phyloP scores from a whole-genome alignment of 768 basidiomycete genomes.

The Termitomyces sp. region DNA sequence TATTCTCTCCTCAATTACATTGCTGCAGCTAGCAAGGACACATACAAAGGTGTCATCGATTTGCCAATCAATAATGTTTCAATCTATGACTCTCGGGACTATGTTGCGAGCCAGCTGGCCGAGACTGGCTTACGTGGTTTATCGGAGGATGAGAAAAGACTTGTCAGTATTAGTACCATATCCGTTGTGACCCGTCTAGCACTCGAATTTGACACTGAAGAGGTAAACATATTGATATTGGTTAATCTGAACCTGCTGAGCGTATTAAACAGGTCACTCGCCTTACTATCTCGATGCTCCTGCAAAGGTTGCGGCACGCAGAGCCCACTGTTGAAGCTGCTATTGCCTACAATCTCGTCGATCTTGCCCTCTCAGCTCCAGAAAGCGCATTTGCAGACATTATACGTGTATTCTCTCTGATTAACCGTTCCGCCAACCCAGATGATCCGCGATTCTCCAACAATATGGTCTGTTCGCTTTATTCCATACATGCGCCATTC shows the following conservation, averaged over 20 bases:
- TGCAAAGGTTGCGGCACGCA: constrained; percentile 80
- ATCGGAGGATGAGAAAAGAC: constrained; percentile 78
- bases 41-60: constrained; percentile 45
- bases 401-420: constrained; percentile 75
- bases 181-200: constrained; percentile 86
- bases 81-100: constrained; percentile 39
- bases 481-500: not conserved
- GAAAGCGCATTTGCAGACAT: constrained; percentile 78
- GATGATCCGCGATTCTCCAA: constrained; percentile 87
- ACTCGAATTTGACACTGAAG: constrained; percentile 80
- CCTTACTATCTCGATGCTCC: constrained; percentile 86
- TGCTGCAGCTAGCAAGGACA: constrained; percentile 76
- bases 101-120: constrained; percentile 48
- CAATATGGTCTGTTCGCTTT: constrained; percentile 60
- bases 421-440: constrained; percentile 82
- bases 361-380: constrained; percentile 77
- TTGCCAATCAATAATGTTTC: constrained; percentile 38
- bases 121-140: constrained; percentile 62
- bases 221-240: constrained; percentile 38
- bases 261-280: constrained; percentile 57
- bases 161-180: constrained; percentile 87
- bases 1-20: constrained; percentile 95
- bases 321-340: constrained; percentile 89
- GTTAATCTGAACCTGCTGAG: not conserved
- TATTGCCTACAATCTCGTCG: constrained; percentile 88